phyloP scores from a whole-genome alignment of 352 stramenopile species.

The Thraustochytrium striatum region DNA sequence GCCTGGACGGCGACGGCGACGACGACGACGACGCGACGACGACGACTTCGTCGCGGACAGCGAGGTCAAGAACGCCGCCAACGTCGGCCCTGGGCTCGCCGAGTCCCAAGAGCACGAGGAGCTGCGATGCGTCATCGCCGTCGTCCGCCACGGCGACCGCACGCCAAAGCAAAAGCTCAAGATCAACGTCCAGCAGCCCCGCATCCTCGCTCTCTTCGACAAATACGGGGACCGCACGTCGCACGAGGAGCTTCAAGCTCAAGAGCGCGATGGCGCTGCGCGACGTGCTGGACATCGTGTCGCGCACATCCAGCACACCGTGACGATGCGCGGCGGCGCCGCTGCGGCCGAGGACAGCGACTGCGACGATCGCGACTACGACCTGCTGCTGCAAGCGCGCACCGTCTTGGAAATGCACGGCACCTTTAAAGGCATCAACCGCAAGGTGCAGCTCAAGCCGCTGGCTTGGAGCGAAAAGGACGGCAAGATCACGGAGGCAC shows the following conservation, averaged over 20 bases:
- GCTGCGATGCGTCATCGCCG: constrained; percentile 95
- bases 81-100: not conserved
- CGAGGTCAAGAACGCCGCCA: not conserved
- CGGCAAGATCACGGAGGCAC: constrained; percentile 73
- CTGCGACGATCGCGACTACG: constrained; percentile 29
- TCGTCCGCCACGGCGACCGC: constrained; percentile 95
- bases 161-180: constrained; percentile 99
- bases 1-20: not conserved
- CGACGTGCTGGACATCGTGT: constrained; percentile 64
- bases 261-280: constrained; percentile 65
- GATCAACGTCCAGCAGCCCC: constrained; percentile 63
- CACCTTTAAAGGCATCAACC: constrained; percentile 94
- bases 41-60: not conserved
- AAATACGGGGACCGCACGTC: constrained; percentile 13
- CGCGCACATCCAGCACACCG: not conserved
- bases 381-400: constrained; percentile 77
- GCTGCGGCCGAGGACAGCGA: constrained; percentile 33
- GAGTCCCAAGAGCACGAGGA: constrained; percentile 86
- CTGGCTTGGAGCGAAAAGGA: constrained; percentile 59
- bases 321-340: not conserved
- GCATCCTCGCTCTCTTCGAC: constrained; percentile 10
- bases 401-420: constrained; percentile 88
- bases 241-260: constrained; percentile 68
- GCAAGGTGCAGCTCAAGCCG: constrained; percentile 95
- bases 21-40: constrained; percentile 18